These are phyloP conservation scores for Magnusiomyces clavatus DNA, from an alignment of 1,139 yeast species.

Conservation along the genomic window DNA sequence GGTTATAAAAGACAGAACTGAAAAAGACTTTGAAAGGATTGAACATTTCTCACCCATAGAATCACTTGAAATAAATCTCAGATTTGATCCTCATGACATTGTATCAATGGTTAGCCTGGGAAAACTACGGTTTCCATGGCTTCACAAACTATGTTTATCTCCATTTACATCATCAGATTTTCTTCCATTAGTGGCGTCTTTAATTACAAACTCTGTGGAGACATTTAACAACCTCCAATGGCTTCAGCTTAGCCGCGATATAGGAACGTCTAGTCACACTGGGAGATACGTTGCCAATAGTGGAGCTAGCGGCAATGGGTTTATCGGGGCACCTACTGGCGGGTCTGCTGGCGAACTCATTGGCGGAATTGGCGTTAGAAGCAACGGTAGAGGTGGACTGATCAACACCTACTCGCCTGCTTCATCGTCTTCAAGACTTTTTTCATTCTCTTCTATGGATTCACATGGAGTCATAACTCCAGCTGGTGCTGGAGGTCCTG, in stretches of 20 bases:
- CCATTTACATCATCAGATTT: constrained; percentile 18
- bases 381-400: too few species aligned
- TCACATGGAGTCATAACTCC: constrained; percentile 8
- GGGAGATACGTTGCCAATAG: too few species aligned
- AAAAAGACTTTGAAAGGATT: too few species aligned
- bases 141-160: constrained; percentile 17
- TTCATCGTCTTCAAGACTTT: constrained; percentile 2
- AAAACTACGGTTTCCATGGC: constrained; percentile 14
- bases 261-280: background rate
- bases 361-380: too few species aligned
- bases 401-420: too few species aligned
- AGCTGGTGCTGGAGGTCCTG: constrained; percentile 5
- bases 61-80: too few species aligned
- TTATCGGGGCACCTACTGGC: background rate
- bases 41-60: too few species aligned
- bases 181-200: constrained; percentile 15
- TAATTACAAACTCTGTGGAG: constrained; percentile 16
- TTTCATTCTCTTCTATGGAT: constrained; percentile 21
- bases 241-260: constrained; percentile 17
- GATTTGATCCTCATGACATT: too few species aligned
- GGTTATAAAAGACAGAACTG: background rate
- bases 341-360: background rate
- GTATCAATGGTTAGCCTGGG: background rate
- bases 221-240: constrained; percentile 12
- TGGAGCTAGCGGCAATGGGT: too few species aligned